phyloP scores from a whole-genome alignment of 345 rosid genomes.

The Sapria himalayana region DNA sequence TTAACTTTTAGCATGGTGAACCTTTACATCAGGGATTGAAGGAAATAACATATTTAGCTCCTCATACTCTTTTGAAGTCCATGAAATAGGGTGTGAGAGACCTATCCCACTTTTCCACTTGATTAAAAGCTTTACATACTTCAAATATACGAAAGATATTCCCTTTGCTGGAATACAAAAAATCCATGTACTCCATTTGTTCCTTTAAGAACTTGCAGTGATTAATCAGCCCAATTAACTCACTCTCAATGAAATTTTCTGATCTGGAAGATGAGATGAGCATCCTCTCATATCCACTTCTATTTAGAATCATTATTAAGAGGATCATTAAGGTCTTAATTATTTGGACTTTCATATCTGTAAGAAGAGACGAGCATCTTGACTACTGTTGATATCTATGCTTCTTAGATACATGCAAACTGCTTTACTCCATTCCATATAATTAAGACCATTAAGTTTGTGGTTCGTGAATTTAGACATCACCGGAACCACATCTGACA shows the following conservation, averaged over 20 bases:
- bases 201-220: no score
- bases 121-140: not conserved
- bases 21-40: not conserved
- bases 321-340: not conserved
- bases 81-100: not conserved
- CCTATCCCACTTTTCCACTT: not conserved
- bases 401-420: not conserved
- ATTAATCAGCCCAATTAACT: no score
- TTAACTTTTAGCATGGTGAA: not conserved
- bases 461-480: no score
- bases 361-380: no score
- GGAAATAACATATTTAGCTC: not conserved
- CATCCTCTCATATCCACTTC: not conserved
- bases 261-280: not conserved
- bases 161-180: not conserved
- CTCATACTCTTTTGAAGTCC: not conserved
- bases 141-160: not conserved
- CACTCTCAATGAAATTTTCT: not conserved
- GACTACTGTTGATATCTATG: not conserved
- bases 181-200: not conserved
- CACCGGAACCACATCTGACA: not conserved
- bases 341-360: no score
- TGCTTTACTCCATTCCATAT: not conserved
- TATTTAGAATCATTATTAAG: not conserved
- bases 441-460: not conserved